Evolutionary conservation across 2,329 filamentous ascomycete species (phyloP).

Genomic region (Hypoxylon sp.): DNA sequence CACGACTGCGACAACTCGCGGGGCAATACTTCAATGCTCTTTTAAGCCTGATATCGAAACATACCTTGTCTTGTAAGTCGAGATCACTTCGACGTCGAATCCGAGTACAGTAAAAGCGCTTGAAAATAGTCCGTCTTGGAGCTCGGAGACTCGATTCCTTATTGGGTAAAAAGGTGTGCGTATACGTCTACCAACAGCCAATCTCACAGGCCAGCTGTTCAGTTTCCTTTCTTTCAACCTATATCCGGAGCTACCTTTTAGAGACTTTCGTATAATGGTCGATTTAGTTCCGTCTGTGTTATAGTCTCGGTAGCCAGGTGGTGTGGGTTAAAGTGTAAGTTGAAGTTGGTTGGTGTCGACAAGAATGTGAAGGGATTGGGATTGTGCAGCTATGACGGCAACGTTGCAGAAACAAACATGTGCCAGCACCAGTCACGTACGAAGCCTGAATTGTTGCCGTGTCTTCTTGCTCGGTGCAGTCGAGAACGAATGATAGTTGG

Average conservation of each 20-base stretch:
- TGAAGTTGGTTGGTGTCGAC: too few relatives aligned
- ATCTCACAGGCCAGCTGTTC: conserved; percentile 25
- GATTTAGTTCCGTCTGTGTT: conserved; percentile 3
- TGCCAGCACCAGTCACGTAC: conserved; percentile 8
- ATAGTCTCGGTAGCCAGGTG: conserved; percentile 13
- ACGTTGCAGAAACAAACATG: conserved; percentile 14
- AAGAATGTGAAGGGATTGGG: conserved; percentile 13
- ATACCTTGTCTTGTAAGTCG: conserved; percentile 23
- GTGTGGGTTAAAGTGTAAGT: conserved; percentile 7
- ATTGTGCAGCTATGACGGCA: conserved; percentile 11
- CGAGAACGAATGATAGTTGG: conserved; percentile 8
- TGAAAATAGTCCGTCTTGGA: background rate
- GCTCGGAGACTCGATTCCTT: background rate
- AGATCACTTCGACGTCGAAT: conserved; percentile 3
- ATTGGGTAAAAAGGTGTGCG: conserved; percentile 7
- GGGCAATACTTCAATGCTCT: conserved; percentile 2
- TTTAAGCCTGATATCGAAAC: conserved; percentile 12
- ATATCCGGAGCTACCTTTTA: conserved; percentile 1
- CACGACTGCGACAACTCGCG: conserved; percentile 13
- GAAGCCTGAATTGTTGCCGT: conserved; percentile 3
- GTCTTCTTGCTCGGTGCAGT: conserved; percentile 3
- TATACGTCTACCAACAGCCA: conserved; percentile 1
- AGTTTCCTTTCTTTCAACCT: conserved; percentile 1
- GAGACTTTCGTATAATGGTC: background rate
- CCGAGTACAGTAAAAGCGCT: conserved; percentile 7